Base-by-base conservation (phyloP, 1,284 basidiomycete species). In the Sphaerobolus stellatus region DNA sequence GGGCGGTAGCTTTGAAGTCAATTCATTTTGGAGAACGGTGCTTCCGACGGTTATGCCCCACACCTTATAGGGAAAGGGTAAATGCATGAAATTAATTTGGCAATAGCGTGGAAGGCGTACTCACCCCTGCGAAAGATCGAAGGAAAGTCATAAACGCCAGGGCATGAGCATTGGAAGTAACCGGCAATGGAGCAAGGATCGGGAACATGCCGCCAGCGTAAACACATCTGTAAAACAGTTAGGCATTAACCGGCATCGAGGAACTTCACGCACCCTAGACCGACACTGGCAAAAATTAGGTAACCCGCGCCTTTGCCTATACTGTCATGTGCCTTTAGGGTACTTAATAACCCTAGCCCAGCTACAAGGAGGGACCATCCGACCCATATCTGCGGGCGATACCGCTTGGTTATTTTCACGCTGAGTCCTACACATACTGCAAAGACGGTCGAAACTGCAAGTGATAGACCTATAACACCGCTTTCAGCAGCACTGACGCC, bases 321-420 rank as follows among this genome's bases (percentile, higher is more conserved):
- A 2, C 70, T 55, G 1, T 71, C 72, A 43, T 59, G 9, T 16
- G 64, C 62, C 34, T 64, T 60, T 58, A 77, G 56, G 5, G 76
- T 76, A 68, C 70, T 78, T 16, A 79, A 66, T 4, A 79, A 66
- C 5, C 74, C 77, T 13, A 68, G 67, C 29, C 77, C 78, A 43
- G 48, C 28, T 20, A 68, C 58, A 55, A 68, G 33, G 56, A 74
- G 60, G 31, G 59, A 58, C 54, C 61, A 63, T 38, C 52, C 47
- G 30, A 44, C 47, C 50, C 58, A 60, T 25, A 60, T 53, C 20
- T 58, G 57, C 3, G 45, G 38, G 16, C 60, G 60, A 50, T 61
- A 61, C 8, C 46, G 24, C 24, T 57, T 54, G 20, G 41, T 40
- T 8, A 36, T 31, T 8, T 51, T 28, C 20, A 61, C 55, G 29